A percentile compares a stretch with the other conserved stretches of the same genome.
Conservation (phyloP, 495 filamentous ascomycete genomes). For the Tirmania nivea region DNA sequence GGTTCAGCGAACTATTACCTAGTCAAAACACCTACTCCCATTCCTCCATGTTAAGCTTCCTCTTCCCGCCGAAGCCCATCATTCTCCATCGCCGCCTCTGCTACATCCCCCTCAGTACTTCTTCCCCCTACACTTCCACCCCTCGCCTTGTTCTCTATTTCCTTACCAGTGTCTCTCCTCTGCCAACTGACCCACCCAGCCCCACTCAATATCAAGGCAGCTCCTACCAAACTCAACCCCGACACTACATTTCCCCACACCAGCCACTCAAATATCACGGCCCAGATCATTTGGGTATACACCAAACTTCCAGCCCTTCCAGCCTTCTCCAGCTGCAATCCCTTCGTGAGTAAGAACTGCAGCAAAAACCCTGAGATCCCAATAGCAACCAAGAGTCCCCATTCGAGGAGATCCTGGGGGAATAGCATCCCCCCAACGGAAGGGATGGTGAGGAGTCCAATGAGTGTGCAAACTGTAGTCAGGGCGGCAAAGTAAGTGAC, state of each 20-base stretch:
- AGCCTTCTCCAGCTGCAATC: conserved; percentile 42
- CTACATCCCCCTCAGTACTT: background rate
- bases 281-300: conserved; percentile 14
- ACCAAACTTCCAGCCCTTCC: conserved; percentile 26
- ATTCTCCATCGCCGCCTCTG: too few relatives aligned
- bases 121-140: background rate
- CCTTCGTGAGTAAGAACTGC: conserved; percentile 73
- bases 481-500: conserved; percentile 69
- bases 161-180: background rate
- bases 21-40: too few relatives aligned
- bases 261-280: conserved; percentile 11
- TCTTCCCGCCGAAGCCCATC: too few relatives aligned
- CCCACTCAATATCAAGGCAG: conserved; percentile 6
- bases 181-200: conserved; percentile 6
- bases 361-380: conserved; percentile 61
- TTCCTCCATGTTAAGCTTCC: too few relatives aligned
- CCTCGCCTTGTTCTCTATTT: background rate
- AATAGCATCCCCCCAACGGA: conserved; percentile 38
- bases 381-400: conserved; percentile 45
- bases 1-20: too few relatives aligned
- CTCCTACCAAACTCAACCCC: conserved; percentile 2
- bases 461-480: conserved; percentile 38
- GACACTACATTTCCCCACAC: conserved; percentile 11
- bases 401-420: conserved; percentile 40
- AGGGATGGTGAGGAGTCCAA: conserved; percentile 24